Evolutionary conservation across 495 filamentous ascomycete genomes (phyloP).

Genomic region (Terfezia boudieri): DNA sequence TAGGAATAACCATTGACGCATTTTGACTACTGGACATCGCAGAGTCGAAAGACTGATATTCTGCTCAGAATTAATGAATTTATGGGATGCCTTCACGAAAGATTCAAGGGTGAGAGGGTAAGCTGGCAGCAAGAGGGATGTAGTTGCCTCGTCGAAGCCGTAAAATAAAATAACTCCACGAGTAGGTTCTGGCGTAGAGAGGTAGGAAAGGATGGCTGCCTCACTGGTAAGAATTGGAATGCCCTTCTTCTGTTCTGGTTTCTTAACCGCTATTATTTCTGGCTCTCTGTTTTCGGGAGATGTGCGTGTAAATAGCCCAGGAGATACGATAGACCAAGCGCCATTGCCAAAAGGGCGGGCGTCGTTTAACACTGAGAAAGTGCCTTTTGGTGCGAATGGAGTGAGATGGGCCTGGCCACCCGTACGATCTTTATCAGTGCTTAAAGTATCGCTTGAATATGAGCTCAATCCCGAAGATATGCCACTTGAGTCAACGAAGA

Average conservation of each 20-base stretch:
- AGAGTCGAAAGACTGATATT: not conserved
- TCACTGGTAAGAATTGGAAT: conserved; percentile 6
- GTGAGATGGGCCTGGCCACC: too few species aligned
- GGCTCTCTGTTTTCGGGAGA: not conserved
- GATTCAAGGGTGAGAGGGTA: conserved; percentile 2
- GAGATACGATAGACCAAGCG: conserved; percentile 9
- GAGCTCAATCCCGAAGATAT: too few species aligned
- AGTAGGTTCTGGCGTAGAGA: not conserved
- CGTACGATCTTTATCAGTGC: too few species aligned
- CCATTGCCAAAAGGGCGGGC: conserved; percentile 6
- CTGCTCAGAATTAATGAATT: not conserved
- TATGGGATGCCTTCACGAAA: not conserved
- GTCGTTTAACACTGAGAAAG: too few species aligned
- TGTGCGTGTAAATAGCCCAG: not conserved
- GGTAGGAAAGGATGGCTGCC: conserved; percentile 10
- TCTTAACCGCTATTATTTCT: conserved; percentile 9
- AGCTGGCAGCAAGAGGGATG: conserved; percentile 6
- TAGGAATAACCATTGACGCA: conserved; percentile 12
- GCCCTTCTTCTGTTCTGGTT: conserved; percentile 1
- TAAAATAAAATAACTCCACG: conserved; percentile 6
- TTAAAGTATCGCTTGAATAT: too few species aligned
- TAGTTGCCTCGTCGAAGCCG: conserved; percentile 6
- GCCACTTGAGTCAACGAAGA: too few species aligned
- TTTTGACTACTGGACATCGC: conserved; percentile 8
- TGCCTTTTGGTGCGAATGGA: too few species aligned